Conservation (phyloP, 1,284 basidiomycete genomes). For the Ustilago shanxiensis region DNA sequence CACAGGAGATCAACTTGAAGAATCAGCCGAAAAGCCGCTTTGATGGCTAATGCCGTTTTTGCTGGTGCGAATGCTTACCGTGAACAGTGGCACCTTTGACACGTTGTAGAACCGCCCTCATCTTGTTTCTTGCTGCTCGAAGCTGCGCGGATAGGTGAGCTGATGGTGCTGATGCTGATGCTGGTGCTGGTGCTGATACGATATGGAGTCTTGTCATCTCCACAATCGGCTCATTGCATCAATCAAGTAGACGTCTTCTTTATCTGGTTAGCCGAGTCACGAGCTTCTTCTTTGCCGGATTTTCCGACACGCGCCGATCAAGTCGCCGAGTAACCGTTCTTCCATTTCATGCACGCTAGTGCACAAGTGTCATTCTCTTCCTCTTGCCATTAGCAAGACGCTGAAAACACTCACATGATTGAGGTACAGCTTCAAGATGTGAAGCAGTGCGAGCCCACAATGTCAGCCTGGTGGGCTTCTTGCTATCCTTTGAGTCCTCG, state of each 20-base stretch:
- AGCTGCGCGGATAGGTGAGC: no score
- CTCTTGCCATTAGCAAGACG: no score
- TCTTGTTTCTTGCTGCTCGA: conserved; percentile 4
- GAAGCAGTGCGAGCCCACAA: no score
- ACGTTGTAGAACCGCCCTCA: conserved; percentile 67
- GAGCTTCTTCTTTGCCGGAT: conserved; percentile 9
- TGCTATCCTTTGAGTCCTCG: no score
- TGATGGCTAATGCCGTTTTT: not conserved
- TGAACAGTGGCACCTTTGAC: conserved; percentile 67
- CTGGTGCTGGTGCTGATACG: not conserved
- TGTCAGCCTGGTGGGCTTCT: no score
- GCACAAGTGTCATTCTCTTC: not conserved
- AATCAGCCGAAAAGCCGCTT: not conserved
- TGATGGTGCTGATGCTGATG: not conserved
- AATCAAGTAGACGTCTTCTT: not conserved
- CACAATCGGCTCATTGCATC: not conserved
- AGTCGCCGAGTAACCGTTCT: conserved; percentile 8
- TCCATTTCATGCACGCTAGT: not conserved
- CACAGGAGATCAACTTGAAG: not conserved
- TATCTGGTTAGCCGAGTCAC: conserved; percentile 7
- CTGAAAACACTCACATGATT: no score
- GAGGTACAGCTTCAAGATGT: no score
- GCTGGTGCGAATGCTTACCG: conserved; percentile 34
- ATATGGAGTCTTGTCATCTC: not conserved
- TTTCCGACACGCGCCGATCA: conserved; percentile 23